A percentile compares a stretch with the other conserved stretches of the same genome.
phyloP scores from a whole-genome alignment of 1,284 basidiomycete species.

The Cutaneotrichosporon sp. region DNA sequence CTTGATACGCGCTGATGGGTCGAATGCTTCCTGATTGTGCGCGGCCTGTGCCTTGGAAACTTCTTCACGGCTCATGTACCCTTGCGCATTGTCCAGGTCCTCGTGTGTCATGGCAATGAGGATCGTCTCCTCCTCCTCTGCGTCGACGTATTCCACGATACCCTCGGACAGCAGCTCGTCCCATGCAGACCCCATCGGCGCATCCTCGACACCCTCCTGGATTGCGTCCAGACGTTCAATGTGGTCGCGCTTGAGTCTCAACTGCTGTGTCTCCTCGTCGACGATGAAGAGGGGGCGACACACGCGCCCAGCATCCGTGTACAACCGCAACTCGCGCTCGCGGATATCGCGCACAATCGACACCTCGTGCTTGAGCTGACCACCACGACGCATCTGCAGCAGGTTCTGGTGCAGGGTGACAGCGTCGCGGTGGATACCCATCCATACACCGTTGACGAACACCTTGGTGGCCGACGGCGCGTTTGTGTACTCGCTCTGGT shows the following conservation, averaged over 20 bases:
- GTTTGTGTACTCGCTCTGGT: constrained; percentile 81
- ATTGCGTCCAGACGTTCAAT: constrained; percentile 54
- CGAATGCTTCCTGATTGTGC: constrained; percentile 56
- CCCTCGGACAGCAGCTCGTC: constrained; percentile 78
- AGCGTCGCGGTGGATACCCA: constrained; percentile 97
- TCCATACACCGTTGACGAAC: constrained; percentile 99
- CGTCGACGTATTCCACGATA: constrained; percentile 90
- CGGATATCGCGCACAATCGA: constrained; percentile 96
- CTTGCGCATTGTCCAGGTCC: constrained; percentile 74
- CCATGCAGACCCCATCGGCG: constrained; percentile 67
- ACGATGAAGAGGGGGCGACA: constrained; percentile 97
- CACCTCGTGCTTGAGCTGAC: constrained; percentile 93
- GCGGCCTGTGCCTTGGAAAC: constrained; percentile 52
- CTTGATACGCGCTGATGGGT: constrained; percentile 83
- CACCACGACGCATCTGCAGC: constrained; percentile 84
- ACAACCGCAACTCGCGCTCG: constrained; percentile 88
- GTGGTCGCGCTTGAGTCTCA: constrained; percentile 80
- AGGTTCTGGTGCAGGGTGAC: constrained; percentile 88
- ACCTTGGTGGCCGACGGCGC: constrained; percentile 88
- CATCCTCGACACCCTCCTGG: constrained; percentile 53
- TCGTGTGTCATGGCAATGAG: constrained; percentile 99
- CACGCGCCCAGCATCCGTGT: constrained; percentile 94
- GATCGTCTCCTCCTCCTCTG: constrained; percentile 98
- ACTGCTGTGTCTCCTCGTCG: constrained; percentile 67
- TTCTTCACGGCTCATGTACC: constrained; percentile 28